phyloP scores from a whole-genome alignment of 805 yeast genomes.

The Hyphopichia homilentoma region DNA sequence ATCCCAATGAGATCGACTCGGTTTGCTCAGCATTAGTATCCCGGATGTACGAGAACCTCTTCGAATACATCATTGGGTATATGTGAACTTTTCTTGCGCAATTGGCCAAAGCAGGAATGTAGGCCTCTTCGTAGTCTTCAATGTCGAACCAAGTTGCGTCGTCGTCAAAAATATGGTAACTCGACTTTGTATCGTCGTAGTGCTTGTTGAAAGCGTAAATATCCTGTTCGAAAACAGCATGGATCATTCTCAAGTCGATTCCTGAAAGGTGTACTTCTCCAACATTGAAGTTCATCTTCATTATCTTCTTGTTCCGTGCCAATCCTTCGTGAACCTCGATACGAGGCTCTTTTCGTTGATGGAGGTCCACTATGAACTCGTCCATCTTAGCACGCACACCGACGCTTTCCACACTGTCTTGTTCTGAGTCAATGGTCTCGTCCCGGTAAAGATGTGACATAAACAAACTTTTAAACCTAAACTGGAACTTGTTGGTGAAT shows the following conservation, averaged over 20 bases:
- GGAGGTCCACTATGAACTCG: constrained; percentile 36
- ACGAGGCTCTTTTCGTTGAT: constrained; percentile 37
- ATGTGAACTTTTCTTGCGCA: constrained; percentile 44
- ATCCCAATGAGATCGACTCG: constrained; percentile 14
- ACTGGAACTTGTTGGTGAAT: constrained; percentile 73
- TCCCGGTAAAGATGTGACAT: constrained; percentile 69
- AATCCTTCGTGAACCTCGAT: constrained; percentile 40
- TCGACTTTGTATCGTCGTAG: constrained; percentile 4
- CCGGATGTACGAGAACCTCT: constrained; percentile 65
- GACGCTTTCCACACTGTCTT: constrained; percentile 49
- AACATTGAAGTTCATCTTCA: constrained; percentile 58
- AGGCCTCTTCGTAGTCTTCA: constrained; percentile 59
- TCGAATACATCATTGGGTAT: constrained; percentile 62
- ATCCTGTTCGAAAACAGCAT: constrained; percentile 41
- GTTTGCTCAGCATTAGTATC: constrained; percentile 35
- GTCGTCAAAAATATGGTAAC: constrained; percentile 44
- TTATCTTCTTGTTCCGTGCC: constrained; percentile 42
- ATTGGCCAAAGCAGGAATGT: constrained; percentile 33
- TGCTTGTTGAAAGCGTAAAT: constrained; percentile 12
- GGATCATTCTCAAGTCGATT: constrained; percentile 59
- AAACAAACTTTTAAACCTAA: constrained; percentile 68
- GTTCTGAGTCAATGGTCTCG: constrained; percentile 32
- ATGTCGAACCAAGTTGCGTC: constrained; percentile 61
- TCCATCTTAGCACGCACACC: constrained; percentile 58
- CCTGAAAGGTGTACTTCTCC: constrained; percentile 58